Evolutionary conservation across 1,139 yeast genomes (phyloP).

Genomic region (Saccharomyces hybrid): DNA sequence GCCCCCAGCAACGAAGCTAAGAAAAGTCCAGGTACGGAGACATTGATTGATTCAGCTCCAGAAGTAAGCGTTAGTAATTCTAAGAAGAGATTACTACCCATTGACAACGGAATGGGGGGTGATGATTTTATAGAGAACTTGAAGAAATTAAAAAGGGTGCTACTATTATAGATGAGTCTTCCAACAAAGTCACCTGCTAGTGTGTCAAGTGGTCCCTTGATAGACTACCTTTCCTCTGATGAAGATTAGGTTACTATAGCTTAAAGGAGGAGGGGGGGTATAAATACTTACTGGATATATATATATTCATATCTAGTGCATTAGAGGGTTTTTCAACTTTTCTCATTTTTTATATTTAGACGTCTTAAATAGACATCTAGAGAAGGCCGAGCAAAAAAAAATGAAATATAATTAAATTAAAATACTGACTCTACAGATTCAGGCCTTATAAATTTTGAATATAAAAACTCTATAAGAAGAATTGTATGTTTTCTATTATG

Average conservation of each 20-base stretch:
- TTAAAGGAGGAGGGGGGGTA: neutral
- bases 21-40: neutral
- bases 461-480: conserved; percentile 2
- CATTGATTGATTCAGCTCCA: neutral
- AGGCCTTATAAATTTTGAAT: conserved; percentile 4
- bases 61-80: neutral
- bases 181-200: neutral
- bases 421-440: neutral
- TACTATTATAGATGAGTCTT: neutral
- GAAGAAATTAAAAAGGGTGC: neutral
- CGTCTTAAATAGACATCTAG: neutral
- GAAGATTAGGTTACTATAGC: neutral
- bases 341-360: neutral
- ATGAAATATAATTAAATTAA: neutral
- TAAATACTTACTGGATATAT: neutral
- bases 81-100: neutral
- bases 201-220: neutral
- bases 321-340: neutral
- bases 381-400: neutral
- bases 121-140: neutral
- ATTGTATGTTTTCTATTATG: neutral
- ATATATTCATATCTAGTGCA: neutral
- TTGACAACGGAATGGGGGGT: neutral
- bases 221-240: neutral
- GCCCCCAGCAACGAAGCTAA: neutral